Conservation (phyloP, 148 eudicot genomes). For the Vaccinium corymbosum region DNA sequence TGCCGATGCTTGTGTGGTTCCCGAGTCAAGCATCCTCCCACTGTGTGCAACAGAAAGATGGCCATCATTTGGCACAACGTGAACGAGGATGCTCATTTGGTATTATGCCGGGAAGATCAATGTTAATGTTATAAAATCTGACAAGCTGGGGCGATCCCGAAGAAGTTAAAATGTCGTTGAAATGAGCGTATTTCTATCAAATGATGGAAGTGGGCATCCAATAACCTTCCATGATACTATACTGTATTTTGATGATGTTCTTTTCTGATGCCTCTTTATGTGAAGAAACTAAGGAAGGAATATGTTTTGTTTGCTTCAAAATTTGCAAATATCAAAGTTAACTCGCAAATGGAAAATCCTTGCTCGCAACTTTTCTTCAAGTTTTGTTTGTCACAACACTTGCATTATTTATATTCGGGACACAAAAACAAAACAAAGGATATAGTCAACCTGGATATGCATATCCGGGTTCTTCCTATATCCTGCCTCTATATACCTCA, state of each 20-base stretch:
- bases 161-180: neutral
- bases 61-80: neutral
- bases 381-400: neutral
- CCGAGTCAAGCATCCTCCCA: neutral
- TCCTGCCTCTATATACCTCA: no score
- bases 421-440: no score
- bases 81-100: neutral
- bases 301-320: neutral
- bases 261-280: neutral
- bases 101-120: neutral
- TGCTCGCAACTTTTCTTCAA: neutral
- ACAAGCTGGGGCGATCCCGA: neutral
- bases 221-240: neutral
- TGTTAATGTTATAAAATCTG: neutral
- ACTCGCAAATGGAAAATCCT: neutral
- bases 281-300: neutral
- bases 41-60: neutral
- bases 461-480: no score
- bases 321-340: neutral
- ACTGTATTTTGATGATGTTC: neutral
- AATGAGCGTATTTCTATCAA: neutral
- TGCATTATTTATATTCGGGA: no score
- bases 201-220: neutral
- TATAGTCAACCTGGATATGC: no score
- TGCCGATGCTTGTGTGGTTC: neutral